Conservation (phyloP, 176 grass and related monocot species). For the Hordeum vulgare region DNA sequence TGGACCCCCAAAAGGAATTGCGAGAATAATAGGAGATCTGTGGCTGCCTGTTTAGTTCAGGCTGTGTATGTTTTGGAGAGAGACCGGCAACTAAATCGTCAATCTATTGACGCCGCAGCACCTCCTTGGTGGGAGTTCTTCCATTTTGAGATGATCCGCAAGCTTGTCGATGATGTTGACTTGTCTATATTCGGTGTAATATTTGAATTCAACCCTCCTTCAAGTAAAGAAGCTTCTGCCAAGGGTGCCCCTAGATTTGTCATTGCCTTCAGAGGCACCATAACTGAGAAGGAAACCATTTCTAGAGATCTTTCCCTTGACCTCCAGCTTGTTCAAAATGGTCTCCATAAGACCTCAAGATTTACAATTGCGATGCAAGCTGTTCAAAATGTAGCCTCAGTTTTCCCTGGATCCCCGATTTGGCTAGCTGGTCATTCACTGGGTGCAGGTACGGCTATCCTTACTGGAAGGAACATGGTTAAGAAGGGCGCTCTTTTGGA, state of each 20-base stretch:
- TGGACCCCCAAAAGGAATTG: constrained; percentile 54
- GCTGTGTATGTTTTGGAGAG: constrained; percentile 80
- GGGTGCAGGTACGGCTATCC: constrained; percentile 67
- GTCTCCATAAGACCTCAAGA: constrained; percentile 72
- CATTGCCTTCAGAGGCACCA: constrained; percentile 87
- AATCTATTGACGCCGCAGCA: constrained; percentile 46
- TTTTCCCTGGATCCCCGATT: constrained; percentile 50
- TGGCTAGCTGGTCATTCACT: constrained; percentile 85
- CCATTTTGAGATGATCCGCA: constrained; percentile 68
- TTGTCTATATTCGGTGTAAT: constrained; percentile 80
- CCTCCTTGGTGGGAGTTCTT: constrained; percentile 92
- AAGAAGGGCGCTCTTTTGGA: constrained; percentile 59
- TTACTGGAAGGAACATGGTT: constrained; percentile 92
- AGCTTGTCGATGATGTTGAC: constrained; percentile 85
- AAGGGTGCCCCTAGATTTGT: constrained; percentile 71
- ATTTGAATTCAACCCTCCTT: constrained; percentile 70
- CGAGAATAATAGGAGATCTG: constrained; percentile 59
- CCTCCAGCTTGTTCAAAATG: constrained; percentile 65
- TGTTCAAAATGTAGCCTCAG: constrained; percentile 56
- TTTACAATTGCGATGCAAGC: constrained; percentile 93
- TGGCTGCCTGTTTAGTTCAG: constrained; percentile 87
- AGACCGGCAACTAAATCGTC: constrained; percentile 63
- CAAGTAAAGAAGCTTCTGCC: constrained; percentile 26
- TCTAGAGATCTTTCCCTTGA: constrained; percentile 71
- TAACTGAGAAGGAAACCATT: constrained; percentile 75